A percentile compares a stretch with the other conserved stretches of the same genome.
Conservation (phyloP, 768 basidiomycete genomes). For the Polyporus arcularius region DNA sequence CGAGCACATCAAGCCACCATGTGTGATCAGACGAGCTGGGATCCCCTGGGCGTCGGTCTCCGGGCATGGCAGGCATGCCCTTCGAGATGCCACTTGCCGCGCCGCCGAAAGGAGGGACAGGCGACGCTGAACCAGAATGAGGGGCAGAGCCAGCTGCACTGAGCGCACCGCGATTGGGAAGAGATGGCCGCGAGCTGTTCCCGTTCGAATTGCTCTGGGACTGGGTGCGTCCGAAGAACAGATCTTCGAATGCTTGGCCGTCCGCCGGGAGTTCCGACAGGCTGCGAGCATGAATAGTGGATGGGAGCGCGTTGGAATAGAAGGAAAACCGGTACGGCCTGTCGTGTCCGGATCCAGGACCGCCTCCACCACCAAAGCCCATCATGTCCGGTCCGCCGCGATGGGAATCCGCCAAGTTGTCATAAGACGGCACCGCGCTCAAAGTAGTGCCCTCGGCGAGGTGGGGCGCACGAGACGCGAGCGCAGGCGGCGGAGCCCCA, state of each 20-base stretch:
- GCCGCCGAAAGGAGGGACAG: slow-evolving; percentile 1
- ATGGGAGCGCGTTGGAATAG: slow-evolving; percentile 89
- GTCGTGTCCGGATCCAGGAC: slow-evolving; percentile 52
- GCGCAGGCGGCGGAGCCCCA: slow-evolving; percentile 43
- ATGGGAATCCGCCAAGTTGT: slow-evolving; percentile 33
- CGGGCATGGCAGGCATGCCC: slow-evolving; percentile 9
- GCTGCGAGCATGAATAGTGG: slow-evolving; percentile 94
- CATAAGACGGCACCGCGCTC: slow-evolving; percentile 43
- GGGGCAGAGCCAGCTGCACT: slow-evolving; percentile 9
- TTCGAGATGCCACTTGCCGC: slow-evolving; percentile 16
- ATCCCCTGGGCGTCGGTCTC: slow-evolving; percentile 22
- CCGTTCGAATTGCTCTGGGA: slow-evolving; percentile 5
- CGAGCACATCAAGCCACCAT: slow-evolving; percentile 96
- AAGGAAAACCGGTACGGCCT: slow-evolving; percentile 98
- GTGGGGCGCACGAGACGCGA: slow-evolving; percentile 37
- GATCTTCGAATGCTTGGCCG: slow-evolving; percentile 88
- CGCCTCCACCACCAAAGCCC: slow-evolving; percentile 10
- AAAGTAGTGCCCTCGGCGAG: slow-evolving; percentile 29
- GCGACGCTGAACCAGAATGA: slow-evolving; percentile 16
- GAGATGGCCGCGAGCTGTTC: not conserved
- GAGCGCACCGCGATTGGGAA: not conserved
- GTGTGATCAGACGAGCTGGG: slow-evolving; percentile 69
- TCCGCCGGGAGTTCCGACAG: slow-evolving; percentile 92
- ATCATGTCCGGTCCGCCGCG: slow-evolving; percentile 6
- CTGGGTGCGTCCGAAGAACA: slow-evolving; percentile 63